Evolutionary conservation across 1,139 yeast species (phyloP).

Genomic region (Geotrichum armillariae): DNA sequence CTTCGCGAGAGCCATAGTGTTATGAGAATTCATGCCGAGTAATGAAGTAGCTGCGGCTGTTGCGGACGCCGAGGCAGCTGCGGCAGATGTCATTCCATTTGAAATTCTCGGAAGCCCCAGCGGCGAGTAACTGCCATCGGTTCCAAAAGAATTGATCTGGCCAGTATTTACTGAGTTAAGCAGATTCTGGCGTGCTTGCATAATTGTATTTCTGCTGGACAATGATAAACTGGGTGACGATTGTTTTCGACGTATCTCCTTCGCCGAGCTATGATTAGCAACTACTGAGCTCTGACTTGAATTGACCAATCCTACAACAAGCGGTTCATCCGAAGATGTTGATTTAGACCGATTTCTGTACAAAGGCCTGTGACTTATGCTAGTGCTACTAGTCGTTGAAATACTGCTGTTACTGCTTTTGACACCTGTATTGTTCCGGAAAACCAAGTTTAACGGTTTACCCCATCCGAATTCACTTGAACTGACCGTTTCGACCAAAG

Average conservation of each 20-base stretch:
- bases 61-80: slow-evolving; percentile 10
- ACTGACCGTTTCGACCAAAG: slow-evolving; percentile 60
- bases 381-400: too few relatives aligned
- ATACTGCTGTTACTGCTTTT: neutral
- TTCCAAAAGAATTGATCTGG: neutral
- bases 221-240: neutral
- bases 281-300: neutral
- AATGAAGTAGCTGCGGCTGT: slow-evolving; percentile 17
- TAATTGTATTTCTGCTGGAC: neutral
- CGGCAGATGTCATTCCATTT: slow-evolving; percentile 4
- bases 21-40: neutral
- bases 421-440: neutral
- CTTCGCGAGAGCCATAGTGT: neutral
- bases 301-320: neutral
- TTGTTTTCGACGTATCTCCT: neutral
- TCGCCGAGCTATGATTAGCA: neutral
- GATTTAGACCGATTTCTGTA: neutral
- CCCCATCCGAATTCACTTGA: slow-evolving; percentile 86
- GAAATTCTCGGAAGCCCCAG: neutral
- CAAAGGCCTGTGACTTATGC: too few relatives aligned
- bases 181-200: neutral
- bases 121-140: neutral
- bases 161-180: neutral
- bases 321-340: neutral
- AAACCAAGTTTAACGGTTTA: slow-evolving; percentile 30